Conservation (phyloP, 1,284 basidiomycete species). For the Boletus sp. region DNA sequence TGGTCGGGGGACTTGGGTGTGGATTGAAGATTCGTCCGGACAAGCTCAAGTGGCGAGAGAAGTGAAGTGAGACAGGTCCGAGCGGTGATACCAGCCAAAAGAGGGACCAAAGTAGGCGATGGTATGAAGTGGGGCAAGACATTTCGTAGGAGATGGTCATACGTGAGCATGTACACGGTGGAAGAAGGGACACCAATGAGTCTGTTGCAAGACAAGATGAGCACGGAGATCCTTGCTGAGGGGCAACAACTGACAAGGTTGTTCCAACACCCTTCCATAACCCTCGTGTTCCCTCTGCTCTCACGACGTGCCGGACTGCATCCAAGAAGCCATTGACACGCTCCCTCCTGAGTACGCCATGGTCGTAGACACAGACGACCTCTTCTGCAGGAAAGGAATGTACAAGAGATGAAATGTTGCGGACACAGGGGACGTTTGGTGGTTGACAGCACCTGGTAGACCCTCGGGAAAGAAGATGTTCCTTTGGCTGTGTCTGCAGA, state of each 20-base stretch:
- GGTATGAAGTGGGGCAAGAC: conserved; percentile 56
- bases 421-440: conserved; percentile 54
- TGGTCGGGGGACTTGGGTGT: conserved; percentile 64
- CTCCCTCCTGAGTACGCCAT: conserved; percentile 64
- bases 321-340: conserved; percentile 78
- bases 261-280: conserved; percentile 91
- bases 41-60: conserved; percentile 87
- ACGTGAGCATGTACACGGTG: conserved; percentile 94
- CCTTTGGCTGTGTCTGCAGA: conserved; percentile 75
- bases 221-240: conserved; percentile 13
- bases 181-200: conserved; percentile 91
- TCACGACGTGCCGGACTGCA: conserved; percentile 74
- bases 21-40: conserved; percentile 92
- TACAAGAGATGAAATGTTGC: conserved; percentile 71
- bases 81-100: conserved; percentile 80
- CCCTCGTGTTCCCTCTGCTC: conserved; percentile 72
- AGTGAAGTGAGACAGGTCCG: conserved; percentile 78
- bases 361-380: conserved; percentile 74
- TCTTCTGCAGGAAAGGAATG: conserved; percentile 50
- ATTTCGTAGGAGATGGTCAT: conserved; percentile 80
- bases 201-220: conserved; percentile 39
- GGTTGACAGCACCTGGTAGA: conserved; percentile 68
- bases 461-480: conserved; percentile 48
- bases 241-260: conserved; percentile 59
- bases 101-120: conserved; percentile 61